Evolutionary conservation across 179 eudicot species (phyloP), one percentile per base, ranked within the genome.

Genomic region (Silene coronaria): DNA sequence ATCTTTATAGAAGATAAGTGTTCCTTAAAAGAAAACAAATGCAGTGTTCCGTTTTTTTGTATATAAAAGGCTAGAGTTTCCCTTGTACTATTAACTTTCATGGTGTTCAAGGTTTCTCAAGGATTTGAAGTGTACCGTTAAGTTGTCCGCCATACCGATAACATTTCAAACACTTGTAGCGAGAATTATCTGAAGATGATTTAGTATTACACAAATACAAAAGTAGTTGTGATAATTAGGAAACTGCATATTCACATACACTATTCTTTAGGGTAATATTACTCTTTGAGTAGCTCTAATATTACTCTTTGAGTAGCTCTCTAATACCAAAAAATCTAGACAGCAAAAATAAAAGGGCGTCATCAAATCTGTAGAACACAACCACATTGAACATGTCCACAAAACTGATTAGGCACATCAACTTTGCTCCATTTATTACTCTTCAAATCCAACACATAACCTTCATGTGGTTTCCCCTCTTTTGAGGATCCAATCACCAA

Each of bases 331-430:
- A 66, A 66, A 16, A 21, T n/a, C n/a, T 14, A 30, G 19, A 14
- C 11, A 9, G n/a, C 22, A 66, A 8, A 68, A 67, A 7, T 5
- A n/a, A 12, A 28, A 3, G 0, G 2, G 0, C 0, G 0, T 32
- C 57, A 13, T 86, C 48, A 89, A 46, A 89, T 51, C 42, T 89
- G 86, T 68, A 91, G 13, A 28, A 82, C 83, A 72, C 91, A 91
- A 65, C 89, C 90, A 17, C 89, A 81, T 75, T 86, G 92, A 77
- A 87, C 94, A 76, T 87, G 90, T 26, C 94, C 92, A 27, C 73
- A 32, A 74, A 73, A 85, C 6, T 77, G 79, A 1, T 75, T 82
- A 6, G 84, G 74, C 27, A 75, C 51, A 1, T 80, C 88, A 8
- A 88, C 53, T 63, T 77, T 83, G 59, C 63, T 80, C 94, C 97